Evolutionary conservation across 192 early-diverging fungal species (phyloP).

Genomic region (Entophlyctis luteolus): DNA sequence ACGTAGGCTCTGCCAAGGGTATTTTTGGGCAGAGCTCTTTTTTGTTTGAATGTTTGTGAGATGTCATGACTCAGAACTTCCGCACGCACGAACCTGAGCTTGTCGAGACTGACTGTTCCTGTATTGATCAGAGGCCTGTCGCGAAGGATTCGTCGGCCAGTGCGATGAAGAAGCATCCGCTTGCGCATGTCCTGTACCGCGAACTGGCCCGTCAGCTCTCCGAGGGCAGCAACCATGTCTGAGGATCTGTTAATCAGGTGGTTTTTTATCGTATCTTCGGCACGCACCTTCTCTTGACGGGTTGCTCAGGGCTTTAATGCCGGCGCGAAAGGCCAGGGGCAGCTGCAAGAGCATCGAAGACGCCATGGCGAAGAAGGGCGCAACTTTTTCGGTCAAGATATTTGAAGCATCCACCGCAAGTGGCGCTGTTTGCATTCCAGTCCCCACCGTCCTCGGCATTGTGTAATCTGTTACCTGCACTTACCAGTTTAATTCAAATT

Average conservation of each 20-base stretch:
- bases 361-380: too few relatives aligned
- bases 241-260: conserved; percentile 49
- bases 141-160: conserved; percentile 78
- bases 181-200: conserved; percentile 68
- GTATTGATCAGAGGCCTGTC: conserved; percentile 77
- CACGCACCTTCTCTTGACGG: conserved; percentile 57
- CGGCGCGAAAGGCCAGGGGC: conserved; percentile 66
- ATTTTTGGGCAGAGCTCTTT: conserved; percentile 50
- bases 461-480: too few relatives aligned
- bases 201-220: conserved; percentile 78
- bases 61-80: background rate
- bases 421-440: too few relatives aligned
- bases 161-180: conserved; percentile 69
- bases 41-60: background rate
- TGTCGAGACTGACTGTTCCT: conserved; percentile 61
- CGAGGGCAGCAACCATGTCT: conserved; percentile 86
- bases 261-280: background rate
- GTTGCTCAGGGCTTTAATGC: conserved; percentile 69
- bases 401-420: too few relatives aligned
- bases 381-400: too few relatives aligned
- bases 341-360: conserved; percentile 28
- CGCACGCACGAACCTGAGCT: conserved; percentile 38
- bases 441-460: too few relatives aligned
- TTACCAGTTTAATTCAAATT: too few relatives aligned
- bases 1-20: conserved; percentile 88